phyloP scores from a whole-genome alignment of 179 eudicot species.

The Gypsophila paniculata region DNA sequence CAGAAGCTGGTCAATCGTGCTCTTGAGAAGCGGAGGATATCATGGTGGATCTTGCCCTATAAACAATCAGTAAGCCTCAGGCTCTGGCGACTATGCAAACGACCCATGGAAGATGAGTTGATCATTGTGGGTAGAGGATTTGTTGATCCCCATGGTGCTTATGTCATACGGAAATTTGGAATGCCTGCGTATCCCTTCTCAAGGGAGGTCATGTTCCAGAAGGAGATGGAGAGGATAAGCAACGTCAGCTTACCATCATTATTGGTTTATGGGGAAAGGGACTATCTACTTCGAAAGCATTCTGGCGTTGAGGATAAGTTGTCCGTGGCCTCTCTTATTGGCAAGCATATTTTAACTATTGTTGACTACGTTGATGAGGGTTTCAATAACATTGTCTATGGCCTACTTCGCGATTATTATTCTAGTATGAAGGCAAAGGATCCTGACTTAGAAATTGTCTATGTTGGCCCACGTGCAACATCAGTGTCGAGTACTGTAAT shows the following conservation, averaged over 20 bases:
- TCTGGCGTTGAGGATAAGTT: neutral
- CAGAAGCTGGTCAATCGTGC: neutral
- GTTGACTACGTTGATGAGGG: neutral
- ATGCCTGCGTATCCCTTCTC: conserved; percentile 8
- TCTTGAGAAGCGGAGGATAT: neutral
- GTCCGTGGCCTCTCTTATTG: neutral
- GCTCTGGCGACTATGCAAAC: neutral
- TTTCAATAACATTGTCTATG: neutral
- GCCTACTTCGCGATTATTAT: neutral
- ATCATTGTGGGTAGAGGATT: neutral
- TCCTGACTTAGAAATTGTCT: conserved; percentile 1
- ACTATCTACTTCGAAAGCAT: neutral
- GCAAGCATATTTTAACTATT: neutral
- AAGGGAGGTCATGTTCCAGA: neutral
- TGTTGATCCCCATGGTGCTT: neutral
- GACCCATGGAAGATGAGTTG: neutral
- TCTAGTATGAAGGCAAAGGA: neutral
- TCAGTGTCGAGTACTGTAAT: neutral
- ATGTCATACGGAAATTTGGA: neutral
- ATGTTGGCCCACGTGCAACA: neutral
- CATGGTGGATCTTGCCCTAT: conserved; percentile 4
- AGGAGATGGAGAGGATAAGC: conserved; percentile 4
- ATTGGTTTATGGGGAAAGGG: conserved; percentile 1
- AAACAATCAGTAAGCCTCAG: neutral
- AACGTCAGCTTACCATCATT: neutral